Conservation (phyloP, 2,329 filamentous ascomycete genomes). For the Bretziella fagacearum region DNA sequence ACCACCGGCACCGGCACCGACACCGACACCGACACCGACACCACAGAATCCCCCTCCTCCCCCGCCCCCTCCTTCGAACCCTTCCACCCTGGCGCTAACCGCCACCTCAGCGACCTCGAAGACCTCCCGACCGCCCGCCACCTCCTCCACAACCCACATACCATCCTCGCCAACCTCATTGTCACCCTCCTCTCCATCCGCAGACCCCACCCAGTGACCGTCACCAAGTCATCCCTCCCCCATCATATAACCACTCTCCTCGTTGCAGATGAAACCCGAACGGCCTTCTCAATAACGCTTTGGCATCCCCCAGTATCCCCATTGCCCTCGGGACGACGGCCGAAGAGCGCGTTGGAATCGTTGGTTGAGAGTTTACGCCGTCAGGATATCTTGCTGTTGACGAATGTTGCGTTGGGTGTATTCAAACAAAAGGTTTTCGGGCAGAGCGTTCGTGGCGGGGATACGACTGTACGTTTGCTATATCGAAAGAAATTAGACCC, state of each 20-base stretch:
- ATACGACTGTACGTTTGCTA: constrained; percentile 50
- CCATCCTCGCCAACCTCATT: constrained; percentile 60
- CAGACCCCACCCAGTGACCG: constrained; percentile 45
- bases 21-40: too few relatives aligned
- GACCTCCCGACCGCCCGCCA: too few relatives aligned
- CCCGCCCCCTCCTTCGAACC: constrained; percentile 9
- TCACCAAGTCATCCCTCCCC: constrained; percentile 15
- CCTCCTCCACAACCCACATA: too few relatives aligned
- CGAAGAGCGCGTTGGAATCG: neutral
- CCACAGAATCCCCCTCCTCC: neutral
- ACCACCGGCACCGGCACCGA: neutral
- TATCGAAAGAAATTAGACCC: constrained; percentile 38
- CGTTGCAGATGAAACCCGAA: constrained; percentile 69
- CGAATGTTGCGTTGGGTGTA: constrained; percentile 59
- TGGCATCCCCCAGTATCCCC: constrained; percentile 35
- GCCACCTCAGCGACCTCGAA: constrained; percentile 39
- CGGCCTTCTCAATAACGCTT: constrained; percentile 67
- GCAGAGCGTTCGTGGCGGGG: constrained; percentile 56
- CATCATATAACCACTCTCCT: constrained; percentile 58
- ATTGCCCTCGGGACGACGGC: neutral
- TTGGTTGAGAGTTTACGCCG: constrained; percentile 32
- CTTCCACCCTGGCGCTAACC: constrained; percentile 6
- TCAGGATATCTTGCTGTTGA: constrained; percentile 63
- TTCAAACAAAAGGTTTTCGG: constrained; percentile 70
- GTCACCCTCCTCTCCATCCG: constrained; percentile 60